Conservation (phyloP, 73 alveolate genomes). For the Tetrahymena thermophila region DNA sequence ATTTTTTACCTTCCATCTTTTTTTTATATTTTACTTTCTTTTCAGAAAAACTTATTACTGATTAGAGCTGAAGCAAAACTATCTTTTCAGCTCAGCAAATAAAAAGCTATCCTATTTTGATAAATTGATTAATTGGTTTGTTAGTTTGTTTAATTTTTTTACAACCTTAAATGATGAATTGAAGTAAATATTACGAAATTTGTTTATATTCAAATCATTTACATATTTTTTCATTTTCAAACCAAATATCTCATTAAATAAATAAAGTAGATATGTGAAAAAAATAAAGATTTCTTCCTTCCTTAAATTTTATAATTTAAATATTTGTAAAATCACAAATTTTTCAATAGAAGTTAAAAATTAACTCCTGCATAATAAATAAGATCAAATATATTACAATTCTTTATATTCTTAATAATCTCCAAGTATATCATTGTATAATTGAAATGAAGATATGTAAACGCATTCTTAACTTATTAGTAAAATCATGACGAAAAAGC, state of each 20-base stretch:
- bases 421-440: too few species aligned
- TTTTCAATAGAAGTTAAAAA: too few species aligned
- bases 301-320: too few species aligned
- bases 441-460: too few species aligned
- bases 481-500: too few species aligned
- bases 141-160: neutral
- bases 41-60: neutral
- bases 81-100: neutral
- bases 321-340: too few species aligned
- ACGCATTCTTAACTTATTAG: too few species aligned
- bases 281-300: too few species aligned
- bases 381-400: too few species aligned
- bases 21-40: neutral
- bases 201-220: neutral
- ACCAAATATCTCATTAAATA: too few species aligned
- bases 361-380: neutral
- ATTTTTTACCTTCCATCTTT: neutral
- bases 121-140: too few species aligned
- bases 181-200: neutral
- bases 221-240: neutral
- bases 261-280: neutral
- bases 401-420: too few species aligned
- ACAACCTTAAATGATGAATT: neutral
- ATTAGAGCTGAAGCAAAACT: neutral
- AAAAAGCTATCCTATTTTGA: neutral